Base-by-base conservation (phyloP, 129 eudicot species). In the Arctium lappa region DNA sequence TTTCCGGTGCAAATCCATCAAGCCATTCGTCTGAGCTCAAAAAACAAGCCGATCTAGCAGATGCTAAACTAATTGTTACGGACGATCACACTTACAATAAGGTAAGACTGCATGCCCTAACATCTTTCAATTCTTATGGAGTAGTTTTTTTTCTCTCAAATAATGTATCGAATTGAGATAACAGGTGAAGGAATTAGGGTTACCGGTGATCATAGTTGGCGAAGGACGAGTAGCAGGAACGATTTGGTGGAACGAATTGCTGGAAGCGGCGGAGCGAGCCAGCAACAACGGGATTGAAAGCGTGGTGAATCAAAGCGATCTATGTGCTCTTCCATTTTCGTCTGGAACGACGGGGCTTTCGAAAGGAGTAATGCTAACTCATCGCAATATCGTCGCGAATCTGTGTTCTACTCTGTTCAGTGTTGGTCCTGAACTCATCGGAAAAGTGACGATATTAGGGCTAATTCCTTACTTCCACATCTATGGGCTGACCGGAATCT, bases 341-440 rank as follows among this genome's bases (percentile, higher is more conserved):
- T 96, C 99, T 4, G 99, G 99, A 40, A 96, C 99, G 22, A 96
- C 99, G 5, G 98, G 98, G 3, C 65, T 93, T 34, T 93, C 99
- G 1, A 93, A 96, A 72, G 99, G 99, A 0, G 99, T 96, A 48
- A 96, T 96, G 99, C 85, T 96, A 37, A 96, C 94, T 66, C 98
- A 96, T 87, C 82, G 92, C 60, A 96, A 96, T 81, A 36, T 93
- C 1, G 93, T 96, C 5, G 94, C 99, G 0, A 96, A 96, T 80
- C 88, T 96, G 8, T 89, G 98, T 81, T 93, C 99, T 3, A 79
- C 95, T 8, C 91, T 96, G 12, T 93, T 93, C 73, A 88, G 97
- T 33, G 94, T 96, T 1, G 88, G 90, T 0, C 93, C 95, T 0
- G 98, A 96, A 2, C 72, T 91, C 37, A 88, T 93, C 27, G 97